These are phyloP conservation scores for Ceratobasidium sp. DNA, from an alignment of 1,284 basidiomycete species.

Conservation along the genomic window DNA sequence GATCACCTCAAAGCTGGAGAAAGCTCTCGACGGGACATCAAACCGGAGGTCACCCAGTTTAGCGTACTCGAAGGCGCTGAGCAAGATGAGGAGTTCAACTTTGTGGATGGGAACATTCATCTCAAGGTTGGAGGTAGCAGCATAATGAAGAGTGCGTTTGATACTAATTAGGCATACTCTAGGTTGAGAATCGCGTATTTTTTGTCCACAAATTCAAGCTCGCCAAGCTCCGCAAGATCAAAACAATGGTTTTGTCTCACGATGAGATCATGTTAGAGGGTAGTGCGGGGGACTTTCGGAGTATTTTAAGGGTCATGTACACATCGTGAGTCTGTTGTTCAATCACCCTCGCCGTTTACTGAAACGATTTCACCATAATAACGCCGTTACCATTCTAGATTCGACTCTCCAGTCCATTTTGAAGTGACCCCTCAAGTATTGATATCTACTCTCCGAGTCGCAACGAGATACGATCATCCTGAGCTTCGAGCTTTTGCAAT, in stretches of 20 bases:
- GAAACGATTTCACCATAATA: too few species aligned
- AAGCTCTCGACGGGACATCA: too few species aligned
- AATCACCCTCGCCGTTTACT: too few species aligned
- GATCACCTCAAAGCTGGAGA: too few species aligned
- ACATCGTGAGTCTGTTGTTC: too few species aligned
- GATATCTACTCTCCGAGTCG: neutral
- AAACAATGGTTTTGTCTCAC: neutral
- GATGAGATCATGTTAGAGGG: neutral
- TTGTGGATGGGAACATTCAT: slow-evolving; percentile 9
- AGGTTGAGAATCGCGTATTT: neutral
- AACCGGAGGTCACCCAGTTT: neutral
- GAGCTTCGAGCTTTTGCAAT: neutral
- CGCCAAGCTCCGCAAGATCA: neutral
- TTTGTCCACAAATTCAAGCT: neutral
- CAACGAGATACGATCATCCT: neutral
- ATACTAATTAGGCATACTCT: too few species aligned
- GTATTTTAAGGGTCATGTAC: neutral
- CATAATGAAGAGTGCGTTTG: neutral
- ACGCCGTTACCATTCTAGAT: too few species aligned
- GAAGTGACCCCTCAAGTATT: neutral
- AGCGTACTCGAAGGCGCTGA: neutral
- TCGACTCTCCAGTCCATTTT: too few species aligned
- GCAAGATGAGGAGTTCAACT: slow-evolving; percentile 16
- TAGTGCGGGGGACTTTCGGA: neutral
- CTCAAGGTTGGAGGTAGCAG: neutral